phyloP scores from a whole-genome alignment of 352 stramenopile genomes.

The Aphanomyces euteiches region DNA sequence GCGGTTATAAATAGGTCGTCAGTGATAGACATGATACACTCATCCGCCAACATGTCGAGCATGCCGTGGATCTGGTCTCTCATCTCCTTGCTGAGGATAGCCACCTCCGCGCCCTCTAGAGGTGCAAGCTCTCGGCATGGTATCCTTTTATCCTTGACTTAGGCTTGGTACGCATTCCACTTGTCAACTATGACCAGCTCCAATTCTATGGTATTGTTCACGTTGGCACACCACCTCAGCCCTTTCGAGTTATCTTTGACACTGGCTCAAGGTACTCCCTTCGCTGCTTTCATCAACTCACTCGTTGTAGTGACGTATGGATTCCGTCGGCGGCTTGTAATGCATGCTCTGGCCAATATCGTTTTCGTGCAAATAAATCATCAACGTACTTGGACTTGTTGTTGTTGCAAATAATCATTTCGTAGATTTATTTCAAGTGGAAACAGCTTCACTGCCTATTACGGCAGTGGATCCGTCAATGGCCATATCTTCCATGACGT shows the following conservation, averaged over 20 bases:
- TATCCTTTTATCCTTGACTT: too few species aligned
- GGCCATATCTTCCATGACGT: constrained; percentile 49
- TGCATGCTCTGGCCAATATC: constrained; percentile 43
- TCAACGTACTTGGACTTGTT: constrained; percentile 32
- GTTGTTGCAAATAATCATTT: too few species aligned
- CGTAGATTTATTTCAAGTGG: constrained; percentile 32
- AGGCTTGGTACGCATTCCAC: constrained; percentile 50
- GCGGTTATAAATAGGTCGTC: too few species aligned
- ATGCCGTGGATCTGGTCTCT: too few species aligned
- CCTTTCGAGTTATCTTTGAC: constrained; percentile 75
- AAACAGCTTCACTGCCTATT: constrained; percentile 54
- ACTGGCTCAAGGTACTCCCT: constrained; percentile 49
- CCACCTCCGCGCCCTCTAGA: too few species aligned
- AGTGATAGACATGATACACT: too few species aligned
- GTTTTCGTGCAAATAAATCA: constrained; percentile 43
- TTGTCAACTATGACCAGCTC: constrained; percentile 72
- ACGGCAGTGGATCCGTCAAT: constrained; percentile 56
- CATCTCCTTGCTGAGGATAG: too few species aligned
- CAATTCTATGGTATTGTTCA: constrained; percentile 65
- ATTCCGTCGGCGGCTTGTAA: constrained; percentile 42
- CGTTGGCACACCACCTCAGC: constrained; percentile 56
- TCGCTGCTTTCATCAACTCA: background rate
- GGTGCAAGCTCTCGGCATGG: too few species aligned
- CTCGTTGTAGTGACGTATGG: constrained; percentile 48
- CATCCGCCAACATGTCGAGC: too few species aligned